A percentile compares a stretch with the other conserved stretches of the same genome.
phyloP scores from a whole-genome alignment of 2,329 filamentous ascomycete genomes.

The Aspergillus cejpii region DNA sequence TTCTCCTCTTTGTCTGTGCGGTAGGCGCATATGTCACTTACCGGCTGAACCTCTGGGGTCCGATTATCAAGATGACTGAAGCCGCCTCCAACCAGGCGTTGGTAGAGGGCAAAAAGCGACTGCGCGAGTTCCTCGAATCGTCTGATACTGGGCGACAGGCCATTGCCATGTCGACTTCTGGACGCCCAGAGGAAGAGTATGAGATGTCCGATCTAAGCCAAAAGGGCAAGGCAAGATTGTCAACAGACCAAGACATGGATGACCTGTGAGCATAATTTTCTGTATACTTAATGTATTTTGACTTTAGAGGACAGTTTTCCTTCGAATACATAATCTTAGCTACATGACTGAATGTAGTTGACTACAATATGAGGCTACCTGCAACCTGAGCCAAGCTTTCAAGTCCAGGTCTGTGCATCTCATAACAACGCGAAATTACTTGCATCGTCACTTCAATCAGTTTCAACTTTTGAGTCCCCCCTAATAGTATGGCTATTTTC shows the following conservation, averaged over 20 bases:
- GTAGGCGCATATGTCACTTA: conserved; percentile 83
- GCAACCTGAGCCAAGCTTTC: too few species aligned
- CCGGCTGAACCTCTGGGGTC: conserved; percentile 88
- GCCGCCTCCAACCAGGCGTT: conserved; percentile 80
- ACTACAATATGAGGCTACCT: too few species aligned
- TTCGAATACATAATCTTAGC: conserved; percentile 1
- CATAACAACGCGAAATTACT: too few species aligned
- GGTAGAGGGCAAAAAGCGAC: conserved; percentile 83
- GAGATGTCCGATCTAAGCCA: conserved; percentile 48
- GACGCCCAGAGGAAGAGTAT: conserved; percentile 46
- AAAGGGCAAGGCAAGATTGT: conserved; percentile 16
- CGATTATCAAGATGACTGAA: conserved; percentile 90
- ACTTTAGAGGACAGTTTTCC: neutral
- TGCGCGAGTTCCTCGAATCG: conserved; percentile 81
- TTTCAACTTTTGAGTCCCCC: conserved; percentile 38
- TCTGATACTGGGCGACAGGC: conserved; percentile 81
- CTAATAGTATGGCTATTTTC: conserved; percentile 42
- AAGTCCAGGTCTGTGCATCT: too few species aligned
- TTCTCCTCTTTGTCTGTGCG: conserved; percentile 71
- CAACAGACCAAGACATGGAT: conserved; percentile 28
- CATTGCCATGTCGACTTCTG: conserved; percentile 61
- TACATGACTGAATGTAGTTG: too few species aligned
- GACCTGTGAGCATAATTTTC: conserved; percentile 27
- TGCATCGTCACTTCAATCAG: too few species aligned
- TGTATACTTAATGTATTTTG: conserved; percentile 1